Evolutionary conservation across 805 yeast species (phyloP).

Genomic region (Wickerhamomyces bisporus): DNA sequence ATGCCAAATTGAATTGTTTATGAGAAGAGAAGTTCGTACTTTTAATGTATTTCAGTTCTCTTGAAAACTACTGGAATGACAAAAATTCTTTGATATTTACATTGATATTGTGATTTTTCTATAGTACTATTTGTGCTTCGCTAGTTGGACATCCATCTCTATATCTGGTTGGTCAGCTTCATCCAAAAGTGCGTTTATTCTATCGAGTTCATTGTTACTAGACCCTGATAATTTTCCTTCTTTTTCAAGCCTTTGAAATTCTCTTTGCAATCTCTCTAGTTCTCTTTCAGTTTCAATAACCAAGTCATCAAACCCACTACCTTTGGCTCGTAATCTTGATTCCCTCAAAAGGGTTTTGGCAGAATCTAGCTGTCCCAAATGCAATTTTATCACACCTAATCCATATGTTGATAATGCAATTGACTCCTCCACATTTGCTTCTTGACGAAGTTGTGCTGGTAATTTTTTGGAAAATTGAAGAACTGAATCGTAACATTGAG

Average conservation of each 20-base stretch:
- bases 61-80: no score
- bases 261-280: slow-evolving; percentile 43
- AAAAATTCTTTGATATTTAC: no score
- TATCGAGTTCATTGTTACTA: slow-evolving; percentile 8
- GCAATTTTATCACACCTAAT: slow-evolving; percentile 72
- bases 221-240: neutral
- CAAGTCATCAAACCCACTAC: slow-evolving; percentile 59
- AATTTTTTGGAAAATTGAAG: slow-evolving; percentile 37
- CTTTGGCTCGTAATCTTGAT: slow-evolving; percentile 65
- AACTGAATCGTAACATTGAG: slow-evolving; percentile 38
- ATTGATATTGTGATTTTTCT: neutral
- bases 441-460: slow-evolving; percentile 30
- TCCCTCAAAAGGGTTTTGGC: slow-evolving; percentile 63
- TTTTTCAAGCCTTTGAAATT: slow-evolving; percentile 7
- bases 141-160: slow-evolving; percentile 16
- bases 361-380: slow-evolving; percentile 45
- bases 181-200: slow-evolving; percentile 11
- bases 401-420: slow-evolving; percentile 83
- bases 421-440: slow-evolving; percentile 49
- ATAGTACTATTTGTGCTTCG: slow-evolving; percentile 5
- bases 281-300: slow-evolving; percentile 63
- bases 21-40: no score
- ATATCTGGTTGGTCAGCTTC: slow-evolving; percentile 13
- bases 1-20: no score
- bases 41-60: no score